Base-by-base conservation (phyloP, 2,329 filamentous ascomycete genomes). In the Falciphora oryzae region DNA sequence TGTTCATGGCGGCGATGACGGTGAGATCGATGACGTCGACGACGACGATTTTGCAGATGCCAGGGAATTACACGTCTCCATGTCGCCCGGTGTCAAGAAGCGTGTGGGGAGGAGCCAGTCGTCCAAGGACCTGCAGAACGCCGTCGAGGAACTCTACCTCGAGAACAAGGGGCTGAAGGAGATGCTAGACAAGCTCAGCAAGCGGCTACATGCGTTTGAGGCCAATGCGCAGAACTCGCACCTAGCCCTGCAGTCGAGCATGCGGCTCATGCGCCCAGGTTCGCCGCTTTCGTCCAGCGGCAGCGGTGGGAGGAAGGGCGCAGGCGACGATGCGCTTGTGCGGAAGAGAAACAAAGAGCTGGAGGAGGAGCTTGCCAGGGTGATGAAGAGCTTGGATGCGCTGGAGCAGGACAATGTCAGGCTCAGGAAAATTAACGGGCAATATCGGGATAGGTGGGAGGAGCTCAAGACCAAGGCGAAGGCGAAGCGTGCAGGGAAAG, bases 31-130 rank as follows among this genome's bases (percentile, higher is more conserved):
- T 3, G 85, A 88, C n/a, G 85, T 29, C 14, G 86, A 86, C 38
- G 89, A 93, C 35, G 92, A 96, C 65, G 91, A 94, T 72, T 97
- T 97, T 75, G 92, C 96, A 27, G 93, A 97, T 74, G 94, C 93
- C 0, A 83, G 85, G 64, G 92, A 94, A 77, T 89, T 85, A 7
- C 80, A 81, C 70, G 74, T 79, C 69, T 64, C 76, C 70, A 66
- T 83, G 67, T 76, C 80, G 50, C 75, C 79, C 7, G 75, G 75
- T 65, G 73, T 77, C 57, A 78, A 78, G 68, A 77, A 75, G 64
- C 76, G 77, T 29, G 71, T 75, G 7, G 76, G 77, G 44, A 79
- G 78, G 67, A 76, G 73, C 58, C 77, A 74, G 28, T 75, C 75
- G 8, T 78, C 81, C 58, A 76, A 73, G 67, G 79, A 83, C 63